Evolutionary conservation across 2,329 filamentous ascomycete species (phyloP).

Genomic region (Diplodia intermedia): DNA sequence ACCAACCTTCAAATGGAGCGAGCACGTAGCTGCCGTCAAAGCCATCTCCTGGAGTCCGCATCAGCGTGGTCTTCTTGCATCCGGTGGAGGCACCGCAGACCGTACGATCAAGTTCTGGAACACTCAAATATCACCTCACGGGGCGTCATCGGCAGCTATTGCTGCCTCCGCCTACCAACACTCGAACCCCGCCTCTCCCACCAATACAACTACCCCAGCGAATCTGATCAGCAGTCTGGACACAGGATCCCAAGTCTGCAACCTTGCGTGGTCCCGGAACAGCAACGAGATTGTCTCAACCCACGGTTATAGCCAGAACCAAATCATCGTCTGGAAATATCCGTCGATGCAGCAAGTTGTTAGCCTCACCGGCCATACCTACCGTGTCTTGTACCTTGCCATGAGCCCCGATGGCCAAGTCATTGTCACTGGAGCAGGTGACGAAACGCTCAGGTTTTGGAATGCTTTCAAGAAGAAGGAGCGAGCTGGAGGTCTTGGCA

Average conservation of each 20-base stretch:
- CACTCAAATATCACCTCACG: slow-evolving; percentile 74
- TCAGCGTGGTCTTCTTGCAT: slow-evolving; percentile 91
- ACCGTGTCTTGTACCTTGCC: slow-evolving; percentile 91
- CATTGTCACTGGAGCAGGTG: slow-evolving; percentile 93
- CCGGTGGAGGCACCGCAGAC: slow-evolving; percentile 93
- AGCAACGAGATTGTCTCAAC: slow-evolving; percentile 97
- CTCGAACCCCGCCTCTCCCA: slow-evolving; percentile 43
- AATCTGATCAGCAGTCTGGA: slow-evolving; percentile 79
- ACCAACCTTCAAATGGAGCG: slow-evolving; percentile 90
- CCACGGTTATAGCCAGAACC: slow-evolving; percentile 96
- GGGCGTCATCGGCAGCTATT: slow-evolving; percentile 50
- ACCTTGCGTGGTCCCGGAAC: slow-evolving; percentile 95
- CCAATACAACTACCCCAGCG: slow-evolving; percentile 42
- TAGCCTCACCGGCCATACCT: slow-evolving; percentile 94
- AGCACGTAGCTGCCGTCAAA: slow-evolving; percentile 95
- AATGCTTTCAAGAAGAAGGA: slow-evolving; percentile 89
- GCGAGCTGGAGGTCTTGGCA: slow-evolving; percentile 64
- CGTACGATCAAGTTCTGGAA: slow-evolving; percentile 98
- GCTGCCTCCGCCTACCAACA: slow-evolving; percentile 44
- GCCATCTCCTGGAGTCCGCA: slow-evolving; percentile 98
- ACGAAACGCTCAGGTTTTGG: slow-evolving; percentile 97
- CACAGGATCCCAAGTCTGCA: slow-evolving; percentile 98
- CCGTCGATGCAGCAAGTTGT: slow-evolving; percentile 97
- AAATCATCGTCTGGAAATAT: slow-evolving; percentile 99
- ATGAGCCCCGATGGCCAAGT: slow-evolving; percentile 97